These are phyloP conservation scores for Datisca glomerata DNA, from an alignment of 306 rosid genomes.

Conservation along the genomic window DNA sequence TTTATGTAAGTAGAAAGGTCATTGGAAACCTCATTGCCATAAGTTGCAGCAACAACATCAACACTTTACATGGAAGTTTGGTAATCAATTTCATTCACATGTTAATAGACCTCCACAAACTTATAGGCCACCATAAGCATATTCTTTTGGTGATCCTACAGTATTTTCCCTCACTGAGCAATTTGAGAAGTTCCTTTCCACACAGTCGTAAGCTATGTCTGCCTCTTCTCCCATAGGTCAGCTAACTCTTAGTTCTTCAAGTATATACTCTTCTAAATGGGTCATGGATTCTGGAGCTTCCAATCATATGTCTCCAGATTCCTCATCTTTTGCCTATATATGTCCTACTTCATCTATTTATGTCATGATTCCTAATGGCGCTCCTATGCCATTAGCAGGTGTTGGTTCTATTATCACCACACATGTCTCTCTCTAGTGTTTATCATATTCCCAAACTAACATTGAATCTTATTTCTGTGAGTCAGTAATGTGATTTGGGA, in stretches of 20 bases:
- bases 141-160: too few species aligned
- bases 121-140: too few species aligned
- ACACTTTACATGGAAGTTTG: too few species aligned
- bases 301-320: neutral
- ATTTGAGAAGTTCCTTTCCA: too few species aligned
- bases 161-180: too few species aligned
- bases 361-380: neutral
- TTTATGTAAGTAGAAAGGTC: too few species aligned
- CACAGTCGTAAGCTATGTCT: neutral
- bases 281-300: neutral
- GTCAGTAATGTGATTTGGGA: constrained; percentile 2
- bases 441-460: neutral
- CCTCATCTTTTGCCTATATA: neutral
- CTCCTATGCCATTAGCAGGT: constrained; percentile 2
- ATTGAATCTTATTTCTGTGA: constrained; percentile 2
- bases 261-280: neutral
- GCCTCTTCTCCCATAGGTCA: neutral
- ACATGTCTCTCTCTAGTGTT: neutral
- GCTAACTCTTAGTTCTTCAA: neutral
- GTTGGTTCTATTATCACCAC: neutral
- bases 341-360: neutral
- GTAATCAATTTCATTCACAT: too few species aligned
- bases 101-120: too few species aligned
- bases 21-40: too few species aligned
- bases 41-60: too few species aligned